Evolutionary conservation across 148 eudicot species (phyloP), one percentile per base, ranked within the genome.

Genomic region (Polygonum maritimum): DNA sequence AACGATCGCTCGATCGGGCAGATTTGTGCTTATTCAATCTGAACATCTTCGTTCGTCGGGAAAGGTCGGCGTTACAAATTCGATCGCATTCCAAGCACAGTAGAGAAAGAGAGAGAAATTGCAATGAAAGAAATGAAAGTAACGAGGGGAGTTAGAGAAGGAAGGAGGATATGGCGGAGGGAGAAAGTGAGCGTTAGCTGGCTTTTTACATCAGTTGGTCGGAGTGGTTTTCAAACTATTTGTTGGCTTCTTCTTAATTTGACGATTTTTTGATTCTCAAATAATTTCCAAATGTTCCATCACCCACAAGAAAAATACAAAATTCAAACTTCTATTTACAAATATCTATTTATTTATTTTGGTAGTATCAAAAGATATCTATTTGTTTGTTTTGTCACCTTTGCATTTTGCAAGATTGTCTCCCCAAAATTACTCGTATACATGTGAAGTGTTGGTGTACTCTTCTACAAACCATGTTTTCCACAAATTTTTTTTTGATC

Each of bases 11-110:
- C 14, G 80, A 83, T 51, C 69, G 65, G 76, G 73, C 82, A 63
- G 86, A 80, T 73, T 85, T 84, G 44, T 83, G 86, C 84, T 86
- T 88, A 71, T 92, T 89, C 72, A 81, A 75, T 85, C 83, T 85
- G 83, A 92, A 89, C 94, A 92, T 91, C 77, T 57, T 83, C 67
- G 57, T 12, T 35, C 41, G 9, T 6, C 41, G 71, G 14, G 44
- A 67, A 67, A 35, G 19, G 44, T 67, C 31, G n/a, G 14, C 10
- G 71, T 35, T 44, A 36, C 44, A 67, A 15, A 67, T 36, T 67
- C 14, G 2, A 35, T 35, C 71, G 41, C 67, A 71, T 54, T 26
- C 63, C 21, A 16, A 11, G 33, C 35, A 48, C 33, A 33, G 9
- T 14, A 35, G 36, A 2, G 15, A 16, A 18, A 18, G 54, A 49